phyloP scores from a whole-genome alignment of 2,329 filamentous ascomycete genomes.

The Colletotrichum sp. region DNA sequence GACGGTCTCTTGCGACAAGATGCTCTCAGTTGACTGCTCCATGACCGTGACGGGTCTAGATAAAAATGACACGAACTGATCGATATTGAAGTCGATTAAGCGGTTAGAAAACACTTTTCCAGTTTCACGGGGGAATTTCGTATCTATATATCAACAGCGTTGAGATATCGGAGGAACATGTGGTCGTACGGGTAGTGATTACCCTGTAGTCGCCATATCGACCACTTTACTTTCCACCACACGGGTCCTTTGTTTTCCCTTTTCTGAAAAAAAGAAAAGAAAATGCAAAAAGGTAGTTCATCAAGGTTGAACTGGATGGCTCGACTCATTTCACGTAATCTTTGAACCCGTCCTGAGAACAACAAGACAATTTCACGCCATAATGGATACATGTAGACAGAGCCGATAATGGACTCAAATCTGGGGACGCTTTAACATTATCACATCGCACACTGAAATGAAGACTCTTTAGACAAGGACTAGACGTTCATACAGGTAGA shows the following conservation, averaged over 20 bases:
- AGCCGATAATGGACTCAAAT: neutral
- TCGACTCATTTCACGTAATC: neutral
- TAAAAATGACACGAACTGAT: rapidly evolving
- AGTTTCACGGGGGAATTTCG: rapidly evolving
- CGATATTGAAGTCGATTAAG: neutral
- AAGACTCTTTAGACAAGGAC: neutral
- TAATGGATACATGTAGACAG: neutral
- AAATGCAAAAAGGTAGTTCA: neutral
- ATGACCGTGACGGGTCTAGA: neutral
- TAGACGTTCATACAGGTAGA: neutral
- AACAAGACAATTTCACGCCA: neutral
- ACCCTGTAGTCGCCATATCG: neutral
- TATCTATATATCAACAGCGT: neutral
- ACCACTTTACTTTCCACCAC: neutral
- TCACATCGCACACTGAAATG: neutral
- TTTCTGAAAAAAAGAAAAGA: neutral
- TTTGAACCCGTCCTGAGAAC: neutral
- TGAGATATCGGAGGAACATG: neutral
- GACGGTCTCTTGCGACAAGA: neutral
- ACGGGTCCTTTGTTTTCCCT: neutral
- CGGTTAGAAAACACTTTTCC: neutral
- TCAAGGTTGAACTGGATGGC: neutral
- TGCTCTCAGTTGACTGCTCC: neutral
- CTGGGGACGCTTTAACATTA: neutral
- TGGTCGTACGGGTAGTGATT: neutral